Evolutionary conservation across 2,329 filamentous ascomycete species (phyloP).

Genomic region (Allantophomopsis cytisporea): DNA sequence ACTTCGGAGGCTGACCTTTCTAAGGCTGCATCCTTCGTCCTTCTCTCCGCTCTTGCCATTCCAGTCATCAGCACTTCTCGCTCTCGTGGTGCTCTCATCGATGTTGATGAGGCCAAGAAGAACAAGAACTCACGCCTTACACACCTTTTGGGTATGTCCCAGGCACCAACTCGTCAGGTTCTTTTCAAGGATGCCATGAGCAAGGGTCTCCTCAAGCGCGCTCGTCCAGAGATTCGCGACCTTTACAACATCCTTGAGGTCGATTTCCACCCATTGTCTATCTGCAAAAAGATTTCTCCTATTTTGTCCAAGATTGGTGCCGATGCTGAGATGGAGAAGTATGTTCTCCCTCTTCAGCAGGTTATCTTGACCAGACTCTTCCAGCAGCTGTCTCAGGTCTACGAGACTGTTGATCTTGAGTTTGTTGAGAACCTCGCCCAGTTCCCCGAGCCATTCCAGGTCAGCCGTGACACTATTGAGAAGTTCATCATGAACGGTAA

Average conservation of each 20-base stretch:
- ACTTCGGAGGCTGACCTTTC: constrained; percentile 82
- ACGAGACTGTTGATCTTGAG: constrained; percentile 89
- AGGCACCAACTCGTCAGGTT: constrained; percentile 74
- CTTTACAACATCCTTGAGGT: constrained; percentile 98
- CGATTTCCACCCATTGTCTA: constrained; percentile 96
- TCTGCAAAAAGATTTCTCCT: constrained; percentile 97
- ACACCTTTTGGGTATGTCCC: constrained; percentile 86
- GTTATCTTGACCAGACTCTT: constrained; percentile 96
- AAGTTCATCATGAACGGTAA: constrained; percentile 99
- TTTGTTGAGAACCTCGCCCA: constrained; percentile 90
- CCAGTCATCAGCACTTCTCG: constrained; percentile 97
- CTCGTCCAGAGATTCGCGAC: constrained; percentile 86
- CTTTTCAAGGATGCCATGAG: constrained; percentile 93
- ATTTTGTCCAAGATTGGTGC: constrained; percentile 88
- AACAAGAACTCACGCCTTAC: constrained; percentile 98
- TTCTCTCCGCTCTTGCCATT: constrained; percentile 91
- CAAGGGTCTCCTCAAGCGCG: constrained; percentile 88
- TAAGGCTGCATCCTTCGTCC: constrained; percentile 88
- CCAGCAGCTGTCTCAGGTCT: constrained; percentile 97
- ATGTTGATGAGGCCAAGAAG: constrained; percentile 93
- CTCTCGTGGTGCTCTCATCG: constrained; percentile 88
- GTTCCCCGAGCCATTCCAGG: constrained; percentile 94
- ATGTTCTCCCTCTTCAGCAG: constrained; percentile 89
- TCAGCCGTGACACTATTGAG: constrained; percentile 81
- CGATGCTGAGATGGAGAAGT: constrained; percentile 94